A percentile compares a stretch with the other conserved stretches of the same genome.
Evolutionary conservation across 148 eudicot genomes (phyloP).

Genomic region (Suaeda aralocaspica): DNA sequence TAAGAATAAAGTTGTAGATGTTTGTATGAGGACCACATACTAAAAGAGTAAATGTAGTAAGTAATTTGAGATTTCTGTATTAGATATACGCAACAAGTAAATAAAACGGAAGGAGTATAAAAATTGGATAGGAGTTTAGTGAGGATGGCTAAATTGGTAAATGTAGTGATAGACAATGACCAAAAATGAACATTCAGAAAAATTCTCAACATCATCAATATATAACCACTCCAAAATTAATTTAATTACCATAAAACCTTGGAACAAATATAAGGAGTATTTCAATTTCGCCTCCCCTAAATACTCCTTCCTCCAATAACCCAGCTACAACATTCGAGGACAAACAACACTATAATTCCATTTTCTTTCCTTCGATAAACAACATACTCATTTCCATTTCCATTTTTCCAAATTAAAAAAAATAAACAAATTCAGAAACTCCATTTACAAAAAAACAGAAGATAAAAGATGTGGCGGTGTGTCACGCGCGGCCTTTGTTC

Average conservation of each 20-base stretch:
- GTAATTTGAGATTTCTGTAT: no score
- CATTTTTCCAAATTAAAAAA: neutral
- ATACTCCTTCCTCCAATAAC: neutral
- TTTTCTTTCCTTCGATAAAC: no score
- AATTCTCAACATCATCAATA: neutral
- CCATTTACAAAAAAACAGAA: neutral
- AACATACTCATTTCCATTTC: neutral
- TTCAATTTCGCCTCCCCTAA: slow-evolving; percentile 4
- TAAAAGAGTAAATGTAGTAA: no score
- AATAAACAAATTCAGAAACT: neutral
- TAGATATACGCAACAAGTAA: no score
- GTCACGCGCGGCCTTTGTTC: slow-evolving; percentile 57
- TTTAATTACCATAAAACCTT: slow-evolving; percentile 9
- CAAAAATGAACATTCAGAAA: neutral
- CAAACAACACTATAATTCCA: neutral
- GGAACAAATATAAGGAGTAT: neutral
- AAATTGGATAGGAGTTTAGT: no score
- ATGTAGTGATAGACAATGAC: neutral
- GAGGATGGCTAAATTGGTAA: neutral
- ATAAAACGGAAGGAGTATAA: no score
- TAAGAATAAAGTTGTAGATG: no score
- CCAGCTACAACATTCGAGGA: neutral
- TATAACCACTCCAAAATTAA: neutral
- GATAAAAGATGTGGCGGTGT: slow-evolving; percentile 72
- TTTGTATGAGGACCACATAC: no score